Conservation (phyloP, 495 filamentous ascomycete genomes). For the Aspergillus sclerotioniger region DNA sequence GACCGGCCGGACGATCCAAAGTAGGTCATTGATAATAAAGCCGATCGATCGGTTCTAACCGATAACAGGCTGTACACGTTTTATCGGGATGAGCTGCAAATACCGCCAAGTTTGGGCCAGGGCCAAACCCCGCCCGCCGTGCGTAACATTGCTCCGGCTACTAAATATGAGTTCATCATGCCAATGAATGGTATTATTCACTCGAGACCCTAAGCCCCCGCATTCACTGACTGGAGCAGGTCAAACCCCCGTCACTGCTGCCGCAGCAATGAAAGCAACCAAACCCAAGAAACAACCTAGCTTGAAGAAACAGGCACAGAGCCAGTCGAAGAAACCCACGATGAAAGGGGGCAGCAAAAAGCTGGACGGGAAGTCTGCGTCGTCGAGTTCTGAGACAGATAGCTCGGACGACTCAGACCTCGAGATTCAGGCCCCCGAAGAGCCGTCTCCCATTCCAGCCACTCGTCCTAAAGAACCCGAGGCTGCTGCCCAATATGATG, state of each 20-base stretch:
- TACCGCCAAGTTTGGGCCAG: slow-evolving; percentile 19
- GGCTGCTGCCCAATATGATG: slow-evolving; percentile 60
- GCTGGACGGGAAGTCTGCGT: slow-evolving; percentile 30
- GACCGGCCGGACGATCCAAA: slow-evolving; percentile 25
- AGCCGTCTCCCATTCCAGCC: slow-evolving; percentile 54
- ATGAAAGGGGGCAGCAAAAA: slow-evolving; percentile 23
- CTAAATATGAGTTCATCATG: slow-evolving; percentile 6
- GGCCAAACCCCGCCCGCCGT: slow-evolving; percentile 6
- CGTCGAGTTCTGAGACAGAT: slow-evolving; percentile 49
- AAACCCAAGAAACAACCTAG: slow-evolving; percentile 13
- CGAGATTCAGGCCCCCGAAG: slow-evolving; percentile 45
- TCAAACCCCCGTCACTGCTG: slow-evolving; percentile 7
- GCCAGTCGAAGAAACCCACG: slow-evolving; percentile 27
- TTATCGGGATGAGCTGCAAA: slow-evolving; percentile 31
- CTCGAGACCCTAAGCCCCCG: not conserved
- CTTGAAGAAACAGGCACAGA: slow-evolving; percentile 16
- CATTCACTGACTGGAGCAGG: slow-evolving; percentile 10
- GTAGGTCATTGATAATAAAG: slow-evolving; percentile 20
- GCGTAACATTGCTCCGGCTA: slow-evolving; percentile 4
- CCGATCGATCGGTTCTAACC: slow-evolving; percentile 3
- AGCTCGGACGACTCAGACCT: slow-evolving; percentile 45
- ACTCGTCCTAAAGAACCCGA: slow-evolving; percentile 49
- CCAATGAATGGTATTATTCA: slow-evolving; percentile 18
- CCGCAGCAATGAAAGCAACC: not conserved
- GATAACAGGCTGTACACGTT: slow-evolving; percentile 27